Percentiles rank a stretch among this genome's conserved stretches.
These are phyloP conservation scores for Vitellaria paradoxa DNA, from an alignment of 179 eudicot genomes.

Conservation along the genomic window DNA sequence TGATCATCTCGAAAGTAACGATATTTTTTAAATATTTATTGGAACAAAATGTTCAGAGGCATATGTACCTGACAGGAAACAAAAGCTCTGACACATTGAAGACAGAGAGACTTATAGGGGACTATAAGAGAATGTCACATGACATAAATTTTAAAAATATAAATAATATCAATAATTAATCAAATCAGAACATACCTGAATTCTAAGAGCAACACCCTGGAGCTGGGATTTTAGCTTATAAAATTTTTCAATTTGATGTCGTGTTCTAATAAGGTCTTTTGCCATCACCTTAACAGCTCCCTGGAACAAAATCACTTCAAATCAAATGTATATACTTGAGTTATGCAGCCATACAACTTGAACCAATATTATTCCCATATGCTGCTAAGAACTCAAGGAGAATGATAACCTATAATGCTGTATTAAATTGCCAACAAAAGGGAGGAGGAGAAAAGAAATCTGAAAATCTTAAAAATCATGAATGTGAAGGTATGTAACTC, in stretches of 20 bases:
- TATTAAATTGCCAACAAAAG: not conserved
- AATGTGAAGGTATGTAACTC: not conserved
- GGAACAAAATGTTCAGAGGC: not conserved
- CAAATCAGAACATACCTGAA: slow-evolving; percentile 52
- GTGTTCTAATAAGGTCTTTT: slow-evolving; percentile 89
- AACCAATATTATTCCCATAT: not conserved
- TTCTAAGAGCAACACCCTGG: slow-evolving; percentile 95
- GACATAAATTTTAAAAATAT: too few relatives aligned
- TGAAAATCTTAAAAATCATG: not conserved
- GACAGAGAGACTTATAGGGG: not conserved
- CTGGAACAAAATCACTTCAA: slow-evolving; percentile 37
- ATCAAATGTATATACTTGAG: slow-evolving; percentile 1
- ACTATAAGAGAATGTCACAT: not conserved
- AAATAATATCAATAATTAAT: not conserved
- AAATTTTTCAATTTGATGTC: slow-evolving; percentile 93
- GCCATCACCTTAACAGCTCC: slow-evolving; percentile 99
- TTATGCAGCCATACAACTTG: not conserved
- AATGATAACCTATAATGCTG: not conserved
- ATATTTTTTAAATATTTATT: not conserved
- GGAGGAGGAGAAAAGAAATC: not conserved
- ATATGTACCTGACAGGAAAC: not conserved
- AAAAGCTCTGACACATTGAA: not conserved
- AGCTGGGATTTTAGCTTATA: slow-evolving; percentile 98
- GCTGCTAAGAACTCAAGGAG: not conserved
- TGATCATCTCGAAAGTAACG: not conserved